Evolutionary conservation across 768 basidiomycete species (phyloP).

Genomic region (Mycena olivaceomarginata): DNA sequence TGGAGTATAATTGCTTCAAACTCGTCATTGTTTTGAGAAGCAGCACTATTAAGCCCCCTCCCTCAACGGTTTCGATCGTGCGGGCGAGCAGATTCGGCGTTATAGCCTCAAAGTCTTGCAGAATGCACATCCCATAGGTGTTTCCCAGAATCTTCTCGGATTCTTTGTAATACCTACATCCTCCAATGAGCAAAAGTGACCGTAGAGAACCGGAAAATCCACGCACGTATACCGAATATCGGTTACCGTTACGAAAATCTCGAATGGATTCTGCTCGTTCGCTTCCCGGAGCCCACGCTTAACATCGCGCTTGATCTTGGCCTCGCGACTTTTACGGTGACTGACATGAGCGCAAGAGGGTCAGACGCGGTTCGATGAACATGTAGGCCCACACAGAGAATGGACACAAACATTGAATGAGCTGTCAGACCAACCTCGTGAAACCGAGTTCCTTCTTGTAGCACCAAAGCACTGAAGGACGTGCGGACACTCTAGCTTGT

Average conservation of each 20-base stretch:
- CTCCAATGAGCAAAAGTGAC: constrained; percentile 19
- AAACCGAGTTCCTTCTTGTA: constrained; percentile 99
- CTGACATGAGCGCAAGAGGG: constrained; percentile 57
- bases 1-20: constrained; percentile 92
- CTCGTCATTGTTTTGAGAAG: constrained; percentile 97
- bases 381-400: constrained; percentile 38
- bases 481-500: constrained; percentile 90
- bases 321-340: constrained; percentile 97
- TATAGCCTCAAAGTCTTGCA: constrained; percentile 99
- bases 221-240: constrained; percentile 97
- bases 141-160: constrained; percentile 97
- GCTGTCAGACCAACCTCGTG: constrained; percentile 81
- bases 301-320: constrained; percentile 96
- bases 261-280: constrained; percentile 97
- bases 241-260: constrained; percentile 98
- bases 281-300: constrained; percentile 95
- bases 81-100: constrained; percentile 98
- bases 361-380: neutral
- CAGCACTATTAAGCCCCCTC: constrained; percentile 92
- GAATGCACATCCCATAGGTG: constrained; percentile 97
- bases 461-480: constrained; percentile 97
- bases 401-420: constrained; percentile 25
- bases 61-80: constrained; percentile 98
- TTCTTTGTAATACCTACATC: constrained; percentile 94
- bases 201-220: neutral